Evolutionary conservation across 768 basidiomycete genomes (phyloP).

Genomic region (Russula ochroleuca): DNA sequence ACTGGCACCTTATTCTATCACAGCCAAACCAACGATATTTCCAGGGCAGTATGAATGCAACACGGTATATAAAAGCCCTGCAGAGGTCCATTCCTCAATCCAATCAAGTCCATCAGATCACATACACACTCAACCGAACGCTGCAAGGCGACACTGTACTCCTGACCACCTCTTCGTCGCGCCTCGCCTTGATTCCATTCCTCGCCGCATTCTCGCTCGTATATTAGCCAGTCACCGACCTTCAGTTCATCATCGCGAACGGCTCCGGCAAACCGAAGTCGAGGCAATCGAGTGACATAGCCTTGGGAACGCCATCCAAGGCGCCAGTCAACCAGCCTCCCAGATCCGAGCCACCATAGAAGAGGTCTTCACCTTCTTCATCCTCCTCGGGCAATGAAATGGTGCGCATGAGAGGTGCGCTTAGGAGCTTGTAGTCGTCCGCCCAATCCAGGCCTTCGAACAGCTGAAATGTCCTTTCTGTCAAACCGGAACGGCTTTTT

Average conservation of each 20-base stretch:
- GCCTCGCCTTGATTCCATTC: neutral
- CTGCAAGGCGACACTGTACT: neutral
- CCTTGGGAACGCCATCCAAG: neutral
- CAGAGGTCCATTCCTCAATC: no score
- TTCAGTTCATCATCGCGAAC: neutral
- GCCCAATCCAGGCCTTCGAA: neutral
- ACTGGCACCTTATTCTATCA: no score
- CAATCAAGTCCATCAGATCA: neutral
- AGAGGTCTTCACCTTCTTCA: neutral
- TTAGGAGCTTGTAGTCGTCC: neutral
- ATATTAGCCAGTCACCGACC: neutral
- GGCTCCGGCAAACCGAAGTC: neutral
- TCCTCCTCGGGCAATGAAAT: neutral
- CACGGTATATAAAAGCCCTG: no score
- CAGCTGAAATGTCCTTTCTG: neutral
- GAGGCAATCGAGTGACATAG: neutral
- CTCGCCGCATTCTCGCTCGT: neutral
- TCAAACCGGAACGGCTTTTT: neutral
- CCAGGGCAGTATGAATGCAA: no score
- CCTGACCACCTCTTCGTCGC: neutral
- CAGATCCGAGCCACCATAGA: neutral
- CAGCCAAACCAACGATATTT: no score
- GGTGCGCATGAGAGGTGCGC: neutral
- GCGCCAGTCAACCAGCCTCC: neutral
- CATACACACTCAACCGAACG: neutral